Evolutionary conservation across 371 early-diverging fungal genomes (phyloP).

Genomic region (Mortierella sp.): DNA sequence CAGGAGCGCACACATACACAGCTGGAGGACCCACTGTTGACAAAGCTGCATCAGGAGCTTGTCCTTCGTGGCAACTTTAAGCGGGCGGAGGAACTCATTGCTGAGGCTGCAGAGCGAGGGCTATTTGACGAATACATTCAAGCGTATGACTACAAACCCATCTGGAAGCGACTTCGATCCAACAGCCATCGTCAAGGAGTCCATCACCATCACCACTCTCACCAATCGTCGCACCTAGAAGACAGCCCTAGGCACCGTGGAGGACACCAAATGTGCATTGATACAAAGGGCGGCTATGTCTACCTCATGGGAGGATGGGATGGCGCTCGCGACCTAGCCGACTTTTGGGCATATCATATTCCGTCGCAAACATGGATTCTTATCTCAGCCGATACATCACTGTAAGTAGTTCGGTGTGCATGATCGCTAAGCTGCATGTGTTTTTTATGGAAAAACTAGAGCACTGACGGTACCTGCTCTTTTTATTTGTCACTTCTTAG

Average conservation of each 20-base stretch:
- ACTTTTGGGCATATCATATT: conserved; percentile 91
- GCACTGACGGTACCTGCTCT: neutral
- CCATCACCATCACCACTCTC: conserved; percentile 49
- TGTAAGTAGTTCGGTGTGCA: conserved; percentile 55
- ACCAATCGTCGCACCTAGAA: conserved; percentile 24
- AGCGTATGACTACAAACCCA: conserved; percentile 74
- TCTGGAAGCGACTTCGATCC: conserved; percentile 76
- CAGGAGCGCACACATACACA: conserved; percentile 71
- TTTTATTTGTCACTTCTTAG: conserved; percentile 49
- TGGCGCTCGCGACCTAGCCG: conserved; percentile 88
- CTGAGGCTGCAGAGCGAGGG: conserved; percentile 66
- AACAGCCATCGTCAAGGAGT: conserved; percentile 35
- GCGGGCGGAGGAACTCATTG: conserved; percentile 77
- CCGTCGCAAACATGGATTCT: conserved; percentile 76
- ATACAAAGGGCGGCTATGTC: conserved; percentile 74
- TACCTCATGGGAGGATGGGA: conserved; percentile 98
- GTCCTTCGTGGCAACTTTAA: conserved; percentile 82
- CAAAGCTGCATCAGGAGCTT: conserved; percentile 77
- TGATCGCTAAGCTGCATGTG: neutral
- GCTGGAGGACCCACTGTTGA: conserved; percentile 86
- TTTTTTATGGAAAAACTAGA: neutral
- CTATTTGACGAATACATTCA: conserved; percentile 81
- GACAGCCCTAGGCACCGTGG: conserved; percentile 79
- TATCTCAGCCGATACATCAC: conserved; percentile 79
- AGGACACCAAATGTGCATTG: conserved; percentile 98